Evolutionary conservation across 257 asterid genomes (phyloP).

Genomic region (Lithospermum erythrorhizon): DNA sequence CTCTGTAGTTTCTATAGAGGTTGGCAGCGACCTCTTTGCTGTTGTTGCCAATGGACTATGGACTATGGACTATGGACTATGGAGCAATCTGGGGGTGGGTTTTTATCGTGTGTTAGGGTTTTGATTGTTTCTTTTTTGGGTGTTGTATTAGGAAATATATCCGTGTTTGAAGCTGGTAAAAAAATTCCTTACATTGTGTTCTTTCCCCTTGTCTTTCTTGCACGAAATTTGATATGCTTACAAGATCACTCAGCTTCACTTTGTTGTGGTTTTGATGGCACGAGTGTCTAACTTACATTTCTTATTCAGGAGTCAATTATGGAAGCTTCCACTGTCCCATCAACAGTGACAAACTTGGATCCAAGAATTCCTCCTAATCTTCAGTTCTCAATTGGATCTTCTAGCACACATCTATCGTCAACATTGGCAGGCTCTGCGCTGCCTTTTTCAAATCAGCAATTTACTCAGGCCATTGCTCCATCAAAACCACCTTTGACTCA

Average conservation of each 20-base stretch:
- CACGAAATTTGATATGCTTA: too few relatives aligned
- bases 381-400: slow-evolving; percentile 38
- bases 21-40: too few relatives aligned
- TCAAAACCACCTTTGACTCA: slow-evolving; percentile 46
- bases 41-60: too few relatives aligned
- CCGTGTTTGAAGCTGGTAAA: background rate
- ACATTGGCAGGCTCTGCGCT: slow-evolving; percentile 39
- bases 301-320: slow-evolving; percentile 57
- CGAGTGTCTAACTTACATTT: background rate
- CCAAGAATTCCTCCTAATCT: slow-evolving; percentile 45
- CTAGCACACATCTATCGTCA: slow-evolving; percentile 42
- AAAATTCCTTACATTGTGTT: too few relatives aligned
- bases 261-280: background rate
- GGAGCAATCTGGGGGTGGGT: too few relatives aligned
- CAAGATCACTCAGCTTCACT: too few relatives aligned
- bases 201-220: too few relatives aligned
- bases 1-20: too few relatives aligned
- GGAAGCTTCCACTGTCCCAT: slow-evolving; percentile 55
- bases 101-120: too few relatives aligned
- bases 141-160: background rate
- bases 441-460: slow-evolving; percentile 51
- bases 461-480: slow-evolving; percentile 45
- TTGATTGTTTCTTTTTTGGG: too few relatives aligned
- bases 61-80: too few relatives aligned
- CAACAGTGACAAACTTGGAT: slow-evolving; percentile 37